Evolutionary conservation across 1,284 basidiomycete species (phyloP), one percentile per base, ranked within the genome.

Genomic region (Tremellales sp.): DNA sequence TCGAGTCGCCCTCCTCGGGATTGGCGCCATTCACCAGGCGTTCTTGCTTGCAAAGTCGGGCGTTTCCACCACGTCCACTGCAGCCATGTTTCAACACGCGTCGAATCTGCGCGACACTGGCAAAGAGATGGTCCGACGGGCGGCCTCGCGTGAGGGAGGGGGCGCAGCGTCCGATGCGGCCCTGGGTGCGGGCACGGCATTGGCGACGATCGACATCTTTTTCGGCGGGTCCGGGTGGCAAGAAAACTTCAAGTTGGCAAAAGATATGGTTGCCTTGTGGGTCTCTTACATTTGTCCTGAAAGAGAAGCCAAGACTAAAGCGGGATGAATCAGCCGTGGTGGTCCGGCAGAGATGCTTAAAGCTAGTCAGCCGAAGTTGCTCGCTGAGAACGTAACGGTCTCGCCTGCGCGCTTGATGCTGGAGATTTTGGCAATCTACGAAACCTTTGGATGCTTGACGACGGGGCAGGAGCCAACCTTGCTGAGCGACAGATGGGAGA

Each of bases 371-470:
- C 63, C 67, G 1, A 66, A 50, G 0, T 50, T 54, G 18, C 43
- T 72, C 4, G 53, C 60, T 3, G 66, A 70, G 26, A 70, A 68
- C 5, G 71, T 74, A 27, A 74, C 71, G 7, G 72, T 74, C 21
- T 72, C 69, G 14, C 71, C 74, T 21, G 72, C 70, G 26, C 53
- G 72, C 42, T 55, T 77, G 21, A 65, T 76, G 47, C 61, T 77
- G 45, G 77, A 78, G 64, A 76, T 77, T 43, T 59, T 79, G 39
- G 70, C 75, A 1, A 73, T 77, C 29, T 78, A 76, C 56, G 76
- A 78, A 49, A 70, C 71, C 6, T 75, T 77, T 54, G 73, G 73
- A 16, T 77, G 73, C 55, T 57, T 78, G 33, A 73, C 73, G 8
- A 71, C 63, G 21, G 73, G 74, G 22, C 63, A 74, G 47, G 74